These are phyloP conservation scores for Fusarium sp. DNA, from an alignment of 2,329 filamentous ascomycete genomes.

Conservation along the genomic window DNA sequence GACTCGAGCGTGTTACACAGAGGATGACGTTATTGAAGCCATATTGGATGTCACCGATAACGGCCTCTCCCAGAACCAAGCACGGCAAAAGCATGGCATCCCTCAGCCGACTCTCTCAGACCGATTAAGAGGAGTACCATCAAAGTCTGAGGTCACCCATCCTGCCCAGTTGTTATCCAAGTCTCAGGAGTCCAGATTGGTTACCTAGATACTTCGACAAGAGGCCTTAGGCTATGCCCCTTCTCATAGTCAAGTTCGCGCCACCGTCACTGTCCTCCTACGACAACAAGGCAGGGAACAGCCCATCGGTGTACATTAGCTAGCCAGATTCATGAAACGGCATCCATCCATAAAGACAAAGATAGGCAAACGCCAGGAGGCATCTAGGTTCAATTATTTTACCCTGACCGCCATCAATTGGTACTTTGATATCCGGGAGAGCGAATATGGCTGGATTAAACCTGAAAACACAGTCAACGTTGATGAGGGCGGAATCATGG, in stretches of 20 bases:
- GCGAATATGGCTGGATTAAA: too few relatives aligned
- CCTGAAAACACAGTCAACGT: too few relatives aligned
- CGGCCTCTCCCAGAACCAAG: not conserved
- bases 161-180: not conserved
- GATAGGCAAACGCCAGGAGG: too few relatives aligned
- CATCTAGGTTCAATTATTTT: too few relatives aligned
- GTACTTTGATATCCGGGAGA: too few relatives aligned
- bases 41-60: not conserved
- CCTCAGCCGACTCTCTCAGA: not conserved
- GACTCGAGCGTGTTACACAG: not conserved
- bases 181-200: not conserved
- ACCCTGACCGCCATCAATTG: too few relatives aligned
- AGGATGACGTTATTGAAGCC: not conserved
- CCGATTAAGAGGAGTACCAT: not conserved
- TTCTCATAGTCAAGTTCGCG: too few relatives aligned
- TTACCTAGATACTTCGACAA: not conserved
- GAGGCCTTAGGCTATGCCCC: not conserved
- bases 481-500: too few relatives aligned
- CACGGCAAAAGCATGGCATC: not conserved
- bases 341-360: not conserved
- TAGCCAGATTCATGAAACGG: too few relatives aligned
- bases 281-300: too few relatives aligned
- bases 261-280: too few relatives aligned
- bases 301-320: too few relatives aligned
- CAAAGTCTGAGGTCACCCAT: not conserved